phyloP scores from a whole-genome alignment of 768 basidiomycete genomes.

The Phaffia australis region DNA sequence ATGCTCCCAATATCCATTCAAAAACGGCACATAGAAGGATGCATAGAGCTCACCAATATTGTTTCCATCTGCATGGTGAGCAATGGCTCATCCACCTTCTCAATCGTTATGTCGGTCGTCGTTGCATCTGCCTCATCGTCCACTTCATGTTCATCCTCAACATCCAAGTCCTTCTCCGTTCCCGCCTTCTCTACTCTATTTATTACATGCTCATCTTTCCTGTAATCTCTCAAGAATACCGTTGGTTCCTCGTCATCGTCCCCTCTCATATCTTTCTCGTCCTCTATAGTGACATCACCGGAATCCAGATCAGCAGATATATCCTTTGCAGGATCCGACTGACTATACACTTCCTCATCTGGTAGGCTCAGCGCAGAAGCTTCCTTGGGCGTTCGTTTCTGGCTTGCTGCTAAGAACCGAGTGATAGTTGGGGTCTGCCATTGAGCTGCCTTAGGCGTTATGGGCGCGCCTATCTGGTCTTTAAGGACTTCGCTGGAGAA shows the following conservation, averaged over 20 bases:
- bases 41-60: constrained; percentile 6
- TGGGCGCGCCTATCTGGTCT: constrained; percentile 8
- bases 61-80: constrained; percentile 1
- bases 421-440: constrained; percentile 21
- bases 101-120: not conserved
- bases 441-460: constrained; percentile 8
- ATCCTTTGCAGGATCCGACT: no score
- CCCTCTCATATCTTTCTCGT: not conserved
- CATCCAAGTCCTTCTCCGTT: not conserved
- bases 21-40: not conserved
- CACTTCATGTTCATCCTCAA: constrained; percentile 6
- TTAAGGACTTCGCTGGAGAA: no score
- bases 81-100: not conserved
- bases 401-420: constrained; percentile 6
- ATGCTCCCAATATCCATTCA: no score
- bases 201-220: no score
- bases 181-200: no score
- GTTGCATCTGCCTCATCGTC: constrained; percentile 1
- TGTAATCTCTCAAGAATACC: no score
- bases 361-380: not conserved
- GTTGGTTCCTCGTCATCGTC: not conserved
- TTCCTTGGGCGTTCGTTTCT: constrained; percentile 12
- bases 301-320: no score
- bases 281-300: no score
- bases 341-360: no score